Evolutionary conservation across 768 basidiomycete genomes (phyloP), one percentile per base, ranked within the genome.

Genomic region (Hydnum rufescens): DNA sequence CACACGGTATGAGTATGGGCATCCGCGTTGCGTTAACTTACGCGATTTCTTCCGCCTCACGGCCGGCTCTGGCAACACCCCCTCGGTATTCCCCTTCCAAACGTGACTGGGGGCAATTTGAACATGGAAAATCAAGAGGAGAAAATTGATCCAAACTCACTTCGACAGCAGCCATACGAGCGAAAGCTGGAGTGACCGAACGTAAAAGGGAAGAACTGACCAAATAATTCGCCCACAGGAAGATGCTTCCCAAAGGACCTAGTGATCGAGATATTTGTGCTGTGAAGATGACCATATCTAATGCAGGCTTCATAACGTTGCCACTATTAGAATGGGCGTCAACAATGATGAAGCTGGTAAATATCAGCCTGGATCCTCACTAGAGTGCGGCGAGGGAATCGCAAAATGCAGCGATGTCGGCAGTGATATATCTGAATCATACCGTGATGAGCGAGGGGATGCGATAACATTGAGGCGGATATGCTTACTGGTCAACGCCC

Each of bases 1-100:
- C 4, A 1, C 32, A 18, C 2, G 1, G 39, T 6, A 34, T 16
- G 4, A 19, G 26, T 22, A 8, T 8, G 19, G n/a, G 36, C 19
- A 39, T 39, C 34, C 8, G 51, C 8, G 13, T 16, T 4, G 47
- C 3, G 13, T 39, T 16, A 3, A 74, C 84, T 61, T 57, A 82
- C 77, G 93, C 93, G 32, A 97, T 73, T 63, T 97, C 92, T 62
- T 97, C 93, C 22, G 80, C 77, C 59, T 96, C 90, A 55, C 89
- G 68, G 0, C 83, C 88, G 4, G 96, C 75, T 29, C 93, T 66
- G 0, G 81, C 79, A 60, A 96, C 80, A 0, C 88, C 90, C 0
- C 78, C 75, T 22, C 93, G 71, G 60, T 92, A 96, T 59, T 95
- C 93, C 8, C 93, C 93, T 60, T 97, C 70, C 75, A 96, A 65